These are phyloP conservation scores for Handroanthus guayacan DNA, from an alignment of 257 asterid species.

Conservation along the genomic window DNA sequence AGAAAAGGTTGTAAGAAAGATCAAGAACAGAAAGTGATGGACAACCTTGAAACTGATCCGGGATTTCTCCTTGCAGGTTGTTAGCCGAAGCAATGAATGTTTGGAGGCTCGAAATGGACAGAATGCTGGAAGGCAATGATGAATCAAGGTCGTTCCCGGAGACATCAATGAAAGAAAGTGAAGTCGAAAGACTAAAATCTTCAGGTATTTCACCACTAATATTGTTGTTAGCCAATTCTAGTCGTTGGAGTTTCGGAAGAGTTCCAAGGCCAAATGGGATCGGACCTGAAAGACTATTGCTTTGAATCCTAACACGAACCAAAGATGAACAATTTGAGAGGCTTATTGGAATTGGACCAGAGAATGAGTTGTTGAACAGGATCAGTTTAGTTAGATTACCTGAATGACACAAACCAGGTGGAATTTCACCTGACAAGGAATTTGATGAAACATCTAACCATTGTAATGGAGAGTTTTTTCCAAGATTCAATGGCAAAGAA, in stretches of 20 bases:
- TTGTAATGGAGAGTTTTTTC: conserved; percentile 58
- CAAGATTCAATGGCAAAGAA: conserved; percentile 63
- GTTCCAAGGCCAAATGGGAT: conserved; percentile 73
- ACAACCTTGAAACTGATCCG: conserved; percentile 68
- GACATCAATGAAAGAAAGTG: conserved; percentile 72
- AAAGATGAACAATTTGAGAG: conserved; percentile 69
- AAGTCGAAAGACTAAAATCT: conserved; percentile 60
- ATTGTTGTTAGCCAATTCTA: conserved; percentile 68
- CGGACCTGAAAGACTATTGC: conserved; percentile 63
- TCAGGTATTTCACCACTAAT: conserved; percentile 70
- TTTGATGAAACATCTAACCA: conserved; percentile 87
- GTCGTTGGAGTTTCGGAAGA: conserved; percentile 67
- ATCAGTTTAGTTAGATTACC: conserved; percentile 80
- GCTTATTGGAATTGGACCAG: conserved; percentile 69
- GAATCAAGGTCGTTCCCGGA: conserved; percentile 60
- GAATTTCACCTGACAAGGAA: conserved; percentile 64
- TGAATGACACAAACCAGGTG: conserved; percentile 58
- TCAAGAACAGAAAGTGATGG: conserved; percentile 68
- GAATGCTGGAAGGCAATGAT: conserved; percentile 58
- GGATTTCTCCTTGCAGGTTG: conserved; percentile 62
- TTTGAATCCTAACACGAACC: conserved; percentile 71
- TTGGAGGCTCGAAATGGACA: conserved; percentile 66
- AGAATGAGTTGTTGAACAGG: conserved; percentile 74
- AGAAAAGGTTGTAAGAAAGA: conserved; percentile 65
- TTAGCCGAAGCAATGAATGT: conserved; percentile 64